These are phyloP conservation scores for Termitomyces eurrhizus DNA, from an alignment of 768 basidiomycete genomes.

Conservation along the genomic window DNA sequence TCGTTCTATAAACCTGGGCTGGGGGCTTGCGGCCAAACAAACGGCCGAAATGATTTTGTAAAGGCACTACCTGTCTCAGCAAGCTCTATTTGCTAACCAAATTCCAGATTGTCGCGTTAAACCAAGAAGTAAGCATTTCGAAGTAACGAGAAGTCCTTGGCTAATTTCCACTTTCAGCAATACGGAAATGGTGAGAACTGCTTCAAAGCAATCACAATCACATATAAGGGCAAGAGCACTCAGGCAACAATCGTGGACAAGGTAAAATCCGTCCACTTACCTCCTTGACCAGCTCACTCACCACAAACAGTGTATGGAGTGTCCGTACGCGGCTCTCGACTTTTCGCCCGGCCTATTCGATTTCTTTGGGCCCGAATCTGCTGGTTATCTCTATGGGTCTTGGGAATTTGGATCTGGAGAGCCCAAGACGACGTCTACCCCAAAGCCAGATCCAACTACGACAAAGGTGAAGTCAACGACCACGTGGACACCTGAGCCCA, in stretches of 20 bases:
- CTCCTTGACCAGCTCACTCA: background rate
- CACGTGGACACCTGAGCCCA: slow-evolving; percentile 13
- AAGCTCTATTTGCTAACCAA: background rate
- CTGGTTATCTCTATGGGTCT: slow-evolving; percentile 41
- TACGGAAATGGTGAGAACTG: slow-evolving; percentile 32
- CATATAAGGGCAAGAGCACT: slow-evolving; percentile 43
- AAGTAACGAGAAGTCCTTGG: background rate
- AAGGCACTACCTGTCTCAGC: slow-evolving; percentile 12
- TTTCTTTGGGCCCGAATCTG: slow-evolving; percentile 34
- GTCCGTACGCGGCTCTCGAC: slow-evolving; percentile 49
- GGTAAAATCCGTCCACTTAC: slow-evolving; percentile 26
- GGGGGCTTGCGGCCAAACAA: slow-evolving; percentile 49
- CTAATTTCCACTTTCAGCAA: slow-evolving; percentile 14
- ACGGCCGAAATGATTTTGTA: slow-evolving; percentile 37
- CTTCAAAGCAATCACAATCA: slow-evolving; percentile 49
- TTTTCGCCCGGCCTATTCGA: slow-evolving; percentile 49
- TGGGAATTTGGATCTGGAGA: slow-evolving; percentile 36
- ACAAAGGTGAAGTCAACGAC: slow-evolving; percentile 16
- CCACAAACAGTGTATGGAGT: slow-evolving; percentile 42
- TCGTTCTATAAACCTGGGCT: slow-evolving; percentile 29
- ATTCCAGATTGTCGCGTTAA: slow-evolving; percentile 42
- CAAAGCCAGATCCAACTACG: slow-evolving; percentile 19
- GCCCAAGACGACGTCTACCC: slow-evolving; percentile 14
- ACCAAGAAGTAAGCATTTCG: slow-evolving; percentile 10
- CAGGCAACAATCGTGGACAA: slow-evolving; percentile 42